Base-by-base conservation (phyloP, 225 moss, liverwort and hornwort genomes). In the Marchantia paleacea region DNA sequence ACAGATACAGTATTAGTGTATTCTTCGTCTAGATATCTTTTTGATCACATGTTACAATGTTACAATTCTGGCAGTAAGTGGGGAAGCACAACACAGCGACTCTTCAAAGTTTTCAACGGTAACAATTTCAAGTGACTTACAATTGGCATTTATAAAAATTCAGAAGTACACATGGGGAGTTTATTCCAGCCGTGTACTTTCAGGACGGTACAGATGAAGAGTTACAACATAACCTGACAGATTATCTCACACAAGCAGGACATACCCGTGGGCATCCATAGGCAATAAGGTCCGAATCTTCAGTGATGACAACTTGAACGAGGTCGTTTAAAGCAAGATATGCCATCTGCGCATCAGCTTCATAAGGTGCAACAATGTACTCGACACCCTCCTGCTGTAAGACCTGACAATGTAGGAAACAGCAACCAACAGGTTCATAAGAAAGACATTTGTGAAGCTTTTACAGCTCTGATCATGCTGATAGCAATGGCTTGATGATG, bases 261-360 rank as follows among this genome's bases (percentile, higher is more conserved):
- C 77, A 48, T 84, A 99, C 95, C 94, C 88, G 86, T 63, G 97
- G 88, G 68, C 97, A 95, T 50, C 91, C 95, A 80, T 99, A 95
- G 20, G 95, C 90, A 82, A 99, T 85, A 55, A 99, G 88, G 82
- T 99, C 97, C 60, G 97, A 99, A 60, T 99, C 95, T 81, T 99
- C 97, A 10, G 97, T 95, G 57, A 99, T 94, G 29, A 99, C 85
- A 79, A 99, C 86, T 84, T 99, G 91, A 80, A 95, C 97, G 72
- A 87, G 90, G 58, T 89, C 90, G 70, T 88, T 80, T 61, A 87
- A 86, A 69, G 89, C 94, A 83, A 95, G 78, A 79, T 90, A 95
- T 55, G 97, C 97, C 95, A 99, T 91, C 81, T 99, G 95, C 58
- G 95, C 95, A 80, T 99, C 95, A 76, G 99, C 99, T 90, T 99